phyloP scores from a whole-genome alignment of 1,139 yeast genomes.

The Dujonia santamariae region DNA sequence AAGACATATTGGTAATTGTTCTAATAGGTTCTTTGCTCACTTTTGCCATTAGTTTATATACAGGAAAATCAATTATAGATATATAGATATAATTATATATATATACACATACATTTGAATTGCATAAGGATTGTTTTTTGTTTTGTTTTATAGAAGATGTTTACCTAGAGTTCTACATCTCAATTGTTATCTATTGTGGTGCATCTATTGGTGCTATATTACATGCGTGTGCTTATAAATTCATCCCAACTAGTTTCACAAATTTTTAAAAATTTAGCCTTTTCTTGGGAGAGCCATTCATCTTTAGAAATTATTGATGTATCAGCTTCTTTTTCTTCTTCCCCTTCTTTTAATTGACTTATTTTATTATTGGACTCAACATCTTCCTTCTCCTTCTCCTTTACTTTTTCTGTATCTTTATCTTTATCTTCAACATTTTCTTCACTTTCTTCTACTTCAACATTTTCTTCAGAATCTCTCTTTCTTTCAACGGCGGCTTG shows the following conservation, averaged over 20 bases:
- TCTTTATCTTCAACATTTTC: background rate
- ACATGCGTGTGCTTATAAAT: conserved; percentile 20
- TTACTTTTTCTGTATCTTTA: conserved; percentile 1
- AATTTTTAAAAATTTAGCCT: conserved; percentile 46
- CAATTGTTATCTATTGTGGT: too few species aligned
- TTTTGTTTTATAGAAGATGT: too few species aligned
- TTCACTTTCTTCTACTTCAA: conserved; percentile 2
- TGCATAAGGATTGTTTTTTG: too few species aligned
- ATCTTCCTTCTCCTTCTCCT: background rate
- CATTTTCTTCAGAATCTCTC: conserved; percentile 7
- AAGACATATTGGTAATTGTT: too few species aligned
- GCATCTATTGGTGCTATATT: conserved; percentile 3
- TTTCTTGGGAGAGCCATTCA: conserved; percentile 27
- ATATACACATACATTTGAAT: too few species aligned
- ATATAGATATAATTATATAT: too few species aligned
- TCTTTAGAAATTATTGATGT: conserved; percentile 5
- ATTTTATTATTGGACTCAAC: background rate
- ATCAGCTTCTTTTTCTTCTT: conserved; percentile 4
- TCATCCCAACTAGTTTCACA: conserved; percentile 59
- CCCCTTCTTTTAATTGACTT: conserved; percentile 2
- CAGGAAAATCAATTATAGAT: too few species aligned
- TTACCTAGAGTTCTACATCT: too few species aligned
- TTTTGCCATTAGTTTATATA: too few species aligned
- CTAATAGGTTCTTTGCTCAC: too few species aligned
- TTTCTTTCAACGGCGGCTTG: conserved; percentile 10